Conservation (phyloP, 1,284 basidiomycete species). For the Filobasidium uniguttulatum region DNA sequence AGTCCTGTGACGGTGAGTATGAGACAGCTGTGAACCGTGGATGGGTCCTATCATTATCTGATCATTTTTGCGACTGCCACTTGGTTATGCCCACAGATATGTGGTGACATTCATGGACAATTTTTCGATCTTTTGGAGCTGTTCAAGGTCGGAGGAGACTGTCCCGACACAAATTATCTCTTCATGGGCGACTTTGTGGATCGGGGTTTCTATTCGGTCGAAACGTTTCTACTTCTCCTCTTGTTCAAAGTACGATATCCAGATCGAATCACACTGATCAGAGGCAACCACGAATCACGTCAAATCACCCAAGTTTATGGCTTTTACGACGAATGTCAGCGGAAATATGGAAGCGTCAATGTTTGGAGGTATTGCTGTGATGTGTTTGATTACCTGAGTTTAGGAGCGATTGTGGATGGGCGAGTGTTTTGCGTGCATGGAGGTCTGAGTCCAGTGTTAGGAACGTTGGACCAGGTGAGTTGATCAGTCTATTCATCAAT, state of each 20-base stretch:
- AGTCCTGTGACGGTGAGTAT: constrained; percentile 81
- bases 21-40: background rate
- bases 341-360: constrained; percentile 88
- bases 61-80: background rate
- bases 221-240: constrained; percentile 87
- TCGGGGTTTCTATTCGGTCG: constrained; percentile 92
- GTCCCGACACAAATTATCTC: constrained; percentile 91
- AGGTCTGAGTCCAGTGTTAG: constrained; percentile 75
- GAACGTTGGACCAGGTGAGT: constrained; percentile 70
- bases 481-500: no score
- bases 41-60: background rate
- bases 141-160: constrained; percentile 87
- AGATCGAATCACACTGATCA: constrained; percentile 90
- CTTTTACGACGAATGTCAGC: constrained; percentile 96
- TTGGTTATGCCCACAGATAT: constrained; percentile 50
- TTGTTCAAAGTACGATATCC: constrained; percentile 95
- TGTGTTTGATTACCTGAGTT: constrained; percentile 90
- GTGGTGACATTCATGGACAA: constrained; percentile 97
- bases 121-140: constrained; percentile 97
- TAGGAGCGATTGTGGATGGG: constrained; percentile 90
- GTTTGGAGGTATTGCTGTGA: constrained; percentile 99
- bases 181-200: constrained; percentile 99
- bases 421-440: constrained; percentile 87
- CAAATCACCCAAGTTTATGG: constrained; percentile 99
- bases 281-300: constrained; percentile 96